A percentile compares a stretch with the other conserved stretches of the same genome.
phyloP scores from a whole-genome alignment of 805 yeast genomes.

The Yarrowia yakushimensis region DNA sequence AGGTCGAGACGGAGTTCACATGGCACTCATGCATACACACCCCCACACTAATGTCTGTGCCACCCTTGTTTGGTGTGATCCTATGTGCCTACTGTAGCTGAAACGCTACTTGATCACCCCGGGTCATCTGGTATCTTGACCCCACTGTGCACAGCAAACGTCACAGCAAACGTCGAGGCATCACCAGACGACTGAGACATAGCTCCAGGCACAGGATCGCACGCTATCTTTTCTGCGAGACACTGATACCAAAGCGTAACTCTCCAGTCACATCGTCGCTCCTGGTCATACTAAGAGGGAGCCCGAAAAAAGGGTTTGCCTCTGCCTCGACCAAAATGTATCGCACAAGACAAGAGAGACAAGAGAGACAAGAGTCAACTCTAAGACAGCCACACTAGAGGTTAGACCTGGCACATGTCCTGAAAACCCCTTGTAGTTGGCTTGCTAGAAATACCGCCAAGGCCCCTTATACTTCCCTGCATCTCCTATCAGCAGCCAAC shows the following conservation, averaged over 20 bases:
- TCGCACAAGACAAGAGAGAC: not conserved
- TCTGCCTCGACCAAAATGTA: not conserved
- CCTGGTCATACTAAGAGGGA: too few species aligned
- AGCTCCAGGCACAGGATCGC: not conserved
- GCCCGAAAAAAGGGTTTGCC: not conserved
- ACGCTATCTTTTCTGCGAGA: not conserved
- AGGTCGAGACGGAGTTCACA: too few species aligned
- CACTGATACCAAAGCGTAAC: not conserved
- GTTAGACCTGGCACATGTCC: not conserved
- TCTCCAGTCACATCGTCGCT: not conserved
- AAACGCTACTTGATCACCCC: not conserved
- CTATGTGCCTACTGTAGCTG: not conserved
- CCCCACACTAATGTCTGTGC: not conserved
- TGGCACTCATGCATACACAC: not conserved
- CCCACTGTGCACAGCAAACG: not conserved
- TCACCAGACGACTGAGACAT: not conserved
- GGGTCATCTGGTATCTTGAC: not conserved
- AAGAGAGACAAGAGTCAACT: not conserved
- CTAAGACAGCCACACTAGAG: not conserved
- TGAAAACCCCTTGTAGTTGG: not conserved
- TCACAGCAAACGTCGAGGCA: not conserved
- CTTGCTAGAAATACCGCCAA: not conserved
- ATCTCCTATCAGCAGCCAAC: not conserved
- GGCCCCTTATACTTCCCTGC: not conserved
- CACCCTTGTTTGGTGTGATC: not conserved